Evolutionary conservation across 164 flowering plant genomes (phyloP).

Genomic region (Litsea cubeba): DNA sequence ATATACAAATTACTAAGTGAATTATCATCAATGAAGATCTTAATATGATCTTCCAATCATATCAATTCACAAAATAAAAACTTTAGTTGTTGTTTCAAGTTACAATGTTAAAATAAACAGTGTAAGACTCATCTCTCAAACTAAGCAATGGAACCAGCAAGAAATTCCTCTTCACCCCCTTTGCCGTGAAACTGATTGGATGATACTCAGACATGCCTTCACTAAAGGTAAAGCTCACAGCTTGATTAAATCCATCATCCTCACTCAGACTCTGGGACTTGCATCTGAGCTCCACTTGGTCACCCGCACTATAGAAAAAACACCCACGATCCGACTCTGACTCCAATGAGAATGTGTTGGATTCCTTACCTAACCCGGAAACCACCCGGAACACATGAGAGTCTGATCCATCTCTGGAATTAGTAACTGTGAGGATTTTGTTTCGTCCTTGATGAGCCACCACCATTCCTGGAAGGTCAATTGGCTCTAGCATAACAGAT

Average conservation of each 20-base stretch:
- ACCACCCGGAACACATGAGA: constrained; percentile 34
- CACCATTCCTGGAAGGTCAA: constrained; percentile 25
- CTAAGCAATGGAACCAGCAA: constrained; percentile 62
- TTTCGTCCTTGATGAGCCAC: constrained; percentile 19
- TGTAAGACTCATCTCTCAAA: constrained; percentile 70
- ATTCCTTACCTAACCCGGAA: constrained; percentile 48
- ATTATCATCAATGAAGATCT: no score
- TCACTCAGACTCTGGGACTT: constrained; percentile 10
- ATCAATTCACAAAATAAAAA: no score
- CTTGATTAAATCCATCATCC: constrained; percentile 26
- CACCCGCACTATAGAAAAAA: constrained; percentile 31
- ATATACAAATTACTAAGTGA: no score
- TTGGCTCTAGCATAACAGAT: constrained; percentile 27
- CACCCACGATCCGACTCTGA: constrained; percentile 19
- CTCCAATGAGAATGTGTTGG: constrained; percentile 38
- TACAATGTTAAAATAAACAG: constrained; percentile 60
- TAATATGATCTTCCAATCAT: no score
- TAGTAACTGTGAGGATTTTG: constrained; percentile 9
- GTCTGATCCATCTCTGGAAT: not conserved
- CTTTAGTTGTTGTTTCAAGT: not conserved
- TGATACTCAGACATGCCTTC: constrained; percentile 55
- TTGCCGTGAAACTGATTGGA: constrained; percentile 81
- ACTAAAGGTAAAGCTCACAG: constrained; percentile 47
- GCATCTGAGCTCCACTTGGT: constrained; percentile 40
- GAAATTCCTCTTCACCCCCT: constrained; percentile 57